Evolutionary conservation across 257 asterid species (phyloP).

Genomic region (Echites panduratus): DNA sequence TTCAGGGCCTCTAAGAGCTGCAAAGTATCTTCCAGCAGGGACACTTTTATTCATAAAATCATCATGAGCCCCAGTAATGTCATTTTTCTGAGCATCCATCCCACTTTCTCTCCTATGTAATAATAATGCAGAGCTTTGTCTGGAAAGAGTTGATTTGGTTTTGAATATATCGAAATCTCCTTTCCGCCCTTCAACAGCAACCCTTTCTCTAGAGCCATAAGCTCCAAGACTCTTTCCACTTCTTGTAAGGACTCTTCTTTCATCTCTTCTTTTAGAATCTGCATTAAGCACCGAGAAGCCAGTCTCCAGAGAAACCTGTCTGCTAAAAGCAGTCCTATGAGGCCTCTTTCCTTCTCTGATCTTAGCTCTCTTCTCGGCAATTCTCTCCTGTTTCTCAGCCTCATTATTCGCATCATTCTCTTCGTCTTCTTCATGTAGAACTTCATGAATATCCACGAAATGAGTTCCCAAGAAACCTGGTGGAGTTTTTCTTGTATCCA

Average conservation of each 20-base stretch:
- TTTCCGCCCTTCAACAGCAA: conserved; percentile 34
- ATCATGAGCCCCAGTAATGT: conserved; percentile 23
- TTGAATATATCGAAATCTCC: conserved; percentile 63
- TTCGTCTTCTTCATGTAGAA: conserved; percentile 42
- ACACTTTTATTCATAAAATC: conserved; percentile 50
- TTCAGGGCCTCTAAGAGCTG: conserved; percentile 90
- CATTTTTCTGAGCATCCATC: conserved; percentile 29
- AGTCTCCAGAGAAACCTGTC: conserved; percentile 81
- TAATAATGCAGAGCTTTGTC: conserved; percentile 48
- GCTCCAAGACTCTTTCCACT: conserved; percentile 82
- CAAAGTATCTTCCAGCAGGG: conserved; percentile 98
- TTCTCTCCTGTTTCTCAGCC: conserved; percentile 22
- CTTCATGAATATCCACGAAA: conserved; percentile 68
- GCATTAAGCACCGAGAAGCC: conserved; percentile 68
- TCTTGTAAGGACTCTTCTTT: conserved; percentile 40
- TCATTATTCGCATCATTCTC: conserved; percentile 22
- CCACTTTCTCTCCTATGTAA: conserved; percentile 51
- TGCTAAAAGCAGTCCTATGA: conserved; percentile 35
- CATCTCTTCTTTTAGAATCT: conserved; percentile 29
- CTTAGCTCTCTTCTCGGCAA: conserved; percentile 18
- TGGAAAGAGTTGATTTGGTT: conserved; percentile 54
- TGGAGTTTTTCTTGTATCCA: conserved; percentile 9
- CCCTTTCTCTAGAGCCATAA: conserved; percentile 37
- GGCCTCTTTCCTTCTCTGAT: conserved; percentile 32
- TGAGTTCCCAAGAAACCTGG: conserved; percentile 39